Evolutionary conservation across 2,329 filamentous ascomycete genomes (phyloP), one percentile per base, ranked within the genome.

Genomic region (Colletotrichum scovillei): DNA sequence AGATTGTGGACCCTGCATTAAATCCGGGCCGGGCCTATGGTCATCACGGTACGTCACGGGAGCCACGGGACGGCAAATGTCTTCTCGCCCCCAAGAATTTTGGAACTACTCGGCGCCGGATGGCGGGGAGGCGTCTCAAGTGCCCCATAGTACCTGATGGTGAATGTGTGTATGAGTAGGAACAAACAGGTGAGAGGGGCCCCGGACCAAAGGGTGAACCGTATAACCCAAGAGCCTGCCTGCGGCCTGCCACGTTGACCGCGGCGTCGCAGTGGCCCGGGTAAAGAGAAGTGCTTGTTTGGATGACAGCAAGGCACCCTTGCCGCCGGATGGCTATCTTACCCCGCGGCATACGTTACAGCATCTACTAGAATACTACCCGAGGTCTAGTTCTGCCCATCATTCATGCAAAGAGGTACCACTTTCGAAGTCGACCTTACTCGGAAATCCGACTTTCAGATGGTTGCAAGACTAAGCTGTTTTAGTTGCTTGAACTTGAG

Each of bases 251-350:
- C 42, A 32, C 42, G 38, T 42, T 42, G 6, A 49, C 42, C 42
- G 16, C n/a, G 38, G 52, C 22, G 65, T 65, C 57, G 66, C 67
- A 59, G 24, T 12, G 16, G 42, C 59, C 60, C 28, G 53, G 35
- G 42, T 16, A 42, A 14, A 19, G 38, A 8, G 14, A 16, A 42
- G 38, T 42, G 16, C 59, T 64, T 71, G 46, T 63, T 73, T 63
- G 56, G 60, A 71, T 62, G 67, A 62, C 70, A 70, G 56, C 70
- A 70, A 73, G 71, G 62, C 60, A 71, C 53, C 71, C 67, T 52
- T 65, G 67, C 71, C 67, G 56, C 26, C 35, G 5, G 62, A 35
- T 57, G 67, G 67, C 62, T 49, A 35, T 24, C 42, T 66, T 66
- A 60, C 71, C 67, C 62, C 71, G 67, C 71, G 71, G 42, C 38